Evolutionary conservation across 2,329 filamentous ascomycete species (phyloP), one percentile per base, ranked within the genome.

Genomic region (Hymenoscyphus infarciens): DNA sequence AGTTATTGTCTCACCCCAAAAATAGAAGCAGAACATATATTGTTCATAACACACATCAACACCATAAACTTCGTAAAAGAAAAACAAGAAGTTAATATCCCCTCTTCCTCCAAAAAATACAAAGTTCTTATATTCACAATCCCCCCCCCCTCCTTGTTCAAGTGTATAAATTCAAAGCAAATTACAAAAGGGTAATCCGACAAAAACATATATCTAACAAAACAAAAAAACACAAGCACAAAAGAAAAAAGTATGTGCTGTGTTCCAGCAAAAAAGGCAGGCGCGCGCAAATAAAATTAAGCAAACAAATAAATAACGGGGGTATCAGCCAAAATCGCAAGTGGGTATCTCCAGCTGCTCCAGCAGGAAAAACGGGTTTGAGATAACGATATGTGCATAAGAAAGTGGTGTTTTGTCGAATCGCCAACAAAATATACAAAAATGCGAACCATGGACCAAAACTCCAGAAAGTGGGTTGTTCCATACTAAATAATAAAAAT

Each of bases 401-500:
- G 54, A 42, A 54, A 15, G 38, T 29, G n/a, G 35, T n/a, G n/a
- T n/a, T n/a, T n/a, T n/a, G n/a, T n/a, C n/a, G n/a, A n/a, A n/a
- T 42, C 5, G 11, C 56, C 27, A 27, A 31, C 59, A 27, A 33
- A 13, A 35, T 25, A 33, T 39, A 45, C 19, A 39, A 5, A 16
- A 10, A 16, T 22, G 27, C 27, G 19, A 27, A 42, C 19, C n/a
- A 38, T 22, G n/a, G n/a, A n/a, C n/a, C n/a, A n/a, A n/a, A n/a
- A n/a, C n/a, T n/a, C n/a, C n/a, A n/a, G n/a, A n/a, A n/a, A n/a
- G n/a, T n/a, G n/a, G n/a, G n/a, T n/a, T n/a, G n/a, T n/a, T n/a
- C n/a, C n/a, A 22, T 25, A 25, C 22, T 13, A 35, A 15, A 22
- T 27, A 63, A 61, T 63, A 66, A 60, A 61, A 49, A 70, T 71